Percentiles rank a stretch among this genome's conserved stretches.
Conservation (phyloP, 2,329 filamentous ascomycete species). For the Penicillium concentricum region DNA sequence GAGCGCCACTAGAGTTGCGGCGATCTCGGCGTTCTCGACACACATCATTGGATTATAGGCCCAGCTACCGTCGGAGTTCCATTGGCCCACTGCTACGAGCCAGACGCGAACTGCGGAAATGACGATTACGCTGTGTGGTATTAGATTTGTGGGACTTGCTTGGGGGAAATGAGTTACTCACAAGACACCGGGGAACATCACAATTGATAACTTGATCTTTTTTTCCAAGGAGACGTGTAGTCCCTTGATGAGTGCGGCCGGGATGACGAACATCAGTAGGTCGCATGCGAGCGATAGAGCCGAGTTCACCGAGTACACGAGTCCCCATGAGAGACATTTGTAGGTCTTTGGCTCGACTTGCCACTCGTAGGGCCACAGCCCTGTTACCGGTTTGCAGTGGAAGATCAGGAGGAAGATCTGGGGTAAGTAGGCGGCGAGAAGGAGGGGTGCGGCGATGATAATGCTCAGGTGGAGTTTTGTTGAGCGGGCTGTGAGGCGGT, state of each 20-base stretch:
- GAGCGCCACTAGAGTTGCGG: slow-evolving; percentile 51
- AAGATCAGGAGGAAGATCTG: slow-evolving; percentile 54
- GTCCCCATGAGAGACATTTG: slow-evolving; percentile 51
- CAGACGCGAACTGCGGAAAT: slow-evolving; percentile 51
- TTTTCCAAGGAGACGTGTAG: slow-evolving; percentile 46
- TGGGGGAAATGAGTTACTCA: slow-evolving; percentile 26
- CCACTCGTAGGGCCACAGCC: slow-evolving; percentile 53
- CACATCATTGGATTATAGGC: slow-evolving; percentile 52
- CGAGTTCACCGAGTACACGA: slow-evolving; percentile 55
- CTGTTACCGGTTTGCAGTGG: slow-evolving; percentile 53
- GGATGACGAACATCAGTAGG: slow-evolving; percentile 52
- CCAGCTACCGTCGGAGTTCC: slow-evolving; percentile 51
- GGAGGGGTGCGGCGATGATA: slow-evolving; percentile 30
- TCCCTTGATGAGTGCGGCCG: slow-evolving; percentile 48
- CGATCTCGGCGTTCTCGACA: slow-evolving; percentile 53
- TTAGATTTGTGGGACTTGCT: slow-evolving; percentile 1
- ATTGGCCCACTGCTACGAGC: slow-evolving; percentile 50
- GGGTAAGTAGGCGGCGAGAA: slow-evolving; percentile 47
- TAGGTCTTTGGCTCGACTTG: slow-evolving; percentile 44
- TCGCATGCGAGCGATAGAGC: slow-evolving; percentile 52
- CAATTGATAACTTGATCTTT: slow-evolving; percentile 50
- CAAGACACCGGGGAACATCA: slow-evolving; percentile 52
- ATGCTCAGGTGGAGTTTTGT: slow-evolving; percentile 25
- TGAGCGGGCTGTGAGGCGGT: slow-evolving; percentile 44
- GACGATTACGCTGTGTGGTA: slow-evolving; percentile 45